Evolutionary conservation across 176 grass and related monocot species (phyloP).

Genomic region (Pontederia crassipes): DNA sequence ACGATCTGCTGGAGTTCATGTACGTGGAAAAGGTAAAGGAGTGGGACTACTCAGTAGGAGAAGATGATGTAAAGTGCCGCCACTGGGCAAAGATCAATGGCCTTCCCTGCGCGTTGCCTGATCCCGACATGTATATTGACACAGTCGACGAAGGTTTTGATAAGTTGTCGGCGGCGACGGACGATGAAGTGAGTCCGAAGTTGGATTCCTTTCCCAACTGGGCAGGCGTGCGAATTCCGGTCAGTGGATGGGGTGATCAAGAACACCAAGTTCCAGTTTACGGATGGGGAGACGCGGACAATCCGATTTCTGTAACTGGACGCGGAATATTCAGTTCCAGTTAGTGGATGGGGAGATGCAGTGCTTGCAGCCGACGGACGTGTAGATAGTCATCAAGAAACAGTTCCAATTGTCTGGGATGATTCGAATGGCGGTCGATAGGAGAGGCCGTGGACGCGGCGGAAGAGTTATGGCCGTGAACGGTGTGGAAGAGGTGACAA

Average conservation of each 20-base stretch:
- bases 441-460: background rate
- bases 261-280: background rate
- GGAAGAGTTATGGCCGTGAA: background rate
- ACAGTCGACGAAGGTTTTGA: conserved; percentile 36
- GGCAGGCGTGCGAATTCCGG: conserved; percentile 42
- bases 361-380: too few relatives aligned
- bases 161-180: conserved; percentile 15
- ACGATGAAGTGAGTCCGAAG: conserved; percentile 20
- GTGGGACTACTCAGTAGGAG: conserved; percentile 57
- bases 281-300: background rate
- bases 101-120: conserved; percentile 35
- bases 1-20: conserved; percentile 43
- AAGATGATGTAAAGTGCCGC: conserved; percentile 48
- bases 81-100: conserved; percentile 48
- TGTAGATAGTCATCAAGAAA: too few relatives aligned
- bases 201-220: conserved; percentile 51
- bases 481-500: background rate
- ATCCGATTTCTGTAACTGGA: too few relatives aligned
- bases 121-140: conserved; percentile 57
- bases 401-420: too few relatives aligned
- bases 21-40: conserved; percentile 33
- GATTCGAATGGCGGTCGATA: background rate
- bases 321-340: too few relatives aligned
- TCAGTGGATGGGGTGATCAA: conserved; percentile 46
- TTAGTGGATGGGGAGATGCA: too few relatives aligned